These are phyloP conservation scores for Agaricus subrufescens DNA, from an alignment of 768 basidiomycete genomes.

Conservation along the genomic window DNA sequence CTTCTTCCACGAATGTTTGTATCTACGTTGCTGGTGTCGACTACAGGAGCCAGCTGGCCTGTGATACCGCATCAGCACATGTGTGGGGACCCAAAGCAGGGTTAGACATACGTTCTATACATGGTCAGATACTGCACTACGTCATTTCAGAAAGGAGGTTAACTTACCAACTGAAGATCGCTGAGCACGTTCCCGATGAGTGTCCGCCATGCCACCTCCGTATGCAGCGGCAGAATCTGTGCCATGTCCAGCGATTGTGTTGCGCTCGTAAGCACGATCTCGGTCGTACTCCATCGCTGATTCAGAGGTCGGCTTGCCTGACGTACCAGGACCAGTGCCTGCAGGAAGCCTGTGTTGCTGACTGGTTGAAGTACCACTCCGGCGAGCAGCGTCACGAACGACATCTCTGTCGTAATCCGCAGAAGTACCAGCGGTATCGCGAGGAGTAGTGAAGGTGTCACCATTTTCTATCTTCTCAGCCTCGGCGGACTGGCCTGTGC, in stretches of 20 bases:
- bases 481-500: neutral
- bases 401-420: neutral
- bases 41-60: neutral
- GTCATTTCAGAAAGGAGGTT: neutral
- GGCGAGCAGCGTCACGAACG: neutral
- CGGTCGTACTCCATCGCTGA: conserved; percentile 9
- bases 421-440: neutral
- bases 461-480: neutral
- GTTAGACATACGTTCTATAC: neutral
- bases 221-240: conserved; percentile 18
- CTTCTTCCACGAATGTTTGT: neutral
- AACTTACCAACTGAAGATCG: neutral
- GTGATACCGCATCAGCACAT: neutral
- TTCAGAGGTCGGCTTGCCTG: conserved; percentile 11
- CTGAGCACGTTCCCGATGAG: conserved; percentile 9
- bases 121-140: neutral
- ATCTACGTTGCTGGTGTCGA: neutral
- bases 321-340: conserved; percentile 17
- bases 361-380: neutral
- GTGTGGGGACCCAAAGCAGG: neutral
- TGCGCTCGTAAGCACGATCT: conserved; percentile 1
- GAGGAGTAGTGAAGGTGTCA: neutral
- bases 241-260: conserved; percentile 14
- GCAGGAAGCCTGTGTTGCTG: conserved; percentile 14
- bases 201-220: conserved; percentile 13